Percentiles rank a stretch among this genome's conserved stretches.
These are phyloP conservation scores for Tylopilus sp. DNA, from an alignment of 768 basidiomycete genomes.

Conservation along the genomic window DNA sequence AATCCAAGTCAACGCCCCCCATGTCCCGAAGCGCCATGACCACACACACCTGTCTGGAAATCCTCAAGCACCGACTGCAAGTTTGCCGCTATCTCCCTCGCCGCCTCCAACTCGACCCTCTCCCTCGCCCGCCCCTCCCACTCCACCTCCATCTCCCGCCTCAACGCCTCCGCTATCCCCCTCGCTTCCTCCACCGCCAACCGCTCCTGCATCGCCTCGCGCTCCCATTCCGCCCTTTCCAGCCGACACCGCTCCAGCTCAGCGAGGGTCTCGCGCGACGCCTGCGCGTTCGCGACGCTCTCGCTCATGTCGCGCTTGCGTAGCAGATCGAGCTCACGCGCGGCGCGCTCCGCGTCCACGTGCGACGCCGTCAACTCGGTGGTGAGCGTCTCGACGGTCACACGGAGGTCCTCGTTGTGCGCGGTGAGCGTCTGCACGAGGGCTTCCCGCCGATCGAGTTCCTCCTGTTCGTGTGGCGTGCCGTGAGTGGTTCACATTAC, in stretches of 20 bases:
- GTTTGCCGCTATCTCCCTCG: slow-evolving; percentile 74
- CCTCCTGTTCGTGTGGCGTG: slow-evolving; percentile 64
- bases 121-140: slow-evolving; percentile 57
- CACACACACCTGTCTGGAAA: slow-evolving; percentile 80
- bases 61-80: slow-evolving; percentile 92
- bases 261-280: slow-evolving; percentile 76
- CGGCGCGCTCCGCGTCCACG: slow-evolving; percentile 68
- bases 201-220: slow-evolving; percentile 59
- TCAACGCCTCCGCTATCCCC: slow-evolving; percentile 49
- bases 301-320: slow-evolving; percentile 68
- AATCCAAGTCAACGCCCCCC: slow-evolving; percentile 4
- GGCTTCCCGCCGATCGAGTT: slow-evolving; percentile 91
- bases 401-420: slow-evolving; percentile 70
- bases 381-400: slow-evolving; percentile 76
- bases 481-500: no score
- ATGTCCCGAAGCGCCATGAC: neutral
- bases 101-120: slow-evolving; percentile 54
- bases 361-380: slow-evolving; percentile 74
- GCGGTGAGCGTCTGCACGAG: slow-evolving; percentile 73
- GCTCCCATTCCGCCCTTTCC: slow-evolving; percentile 76
- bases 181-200: slow-evolving; percentile 68
- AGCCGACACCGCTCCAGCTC: slow-evolving; percentile 84
- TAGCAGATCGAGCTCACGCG: slow-evolving; percentile 65
- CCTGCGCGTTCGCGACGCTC: slow-evolving; percentile 65
- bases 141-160: slow-evolving; percentile 67